These are phyloP conservation scores for Perkinsus marinus DNA, from an alignment of 169 alveolate species.

Conservation along the genomic window DNA sequence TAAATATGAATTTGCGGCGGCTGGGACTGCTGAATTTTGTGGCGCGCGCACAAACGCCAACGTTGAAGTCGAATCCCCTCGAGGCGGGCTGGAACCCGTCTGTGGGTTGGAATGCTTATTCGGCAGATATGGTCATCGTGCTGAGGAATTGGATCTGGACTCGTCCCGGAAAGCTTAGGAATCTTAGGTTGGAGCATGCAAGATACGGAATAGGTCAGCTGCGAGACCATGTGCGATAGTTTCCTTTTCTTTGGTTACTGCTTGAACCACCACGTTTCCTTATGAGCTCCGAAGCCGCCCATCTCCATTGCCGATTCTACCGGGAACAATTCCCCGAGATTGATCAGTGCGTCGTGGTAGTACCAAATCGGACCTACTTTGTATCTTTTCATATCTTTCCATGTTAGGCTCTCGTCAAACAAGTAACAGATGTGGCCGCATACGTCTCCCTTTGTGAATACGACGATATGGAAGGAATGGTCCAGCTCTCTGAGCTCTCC, in stretches of 20 bases:
- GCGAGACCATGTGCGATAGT: not conserved
- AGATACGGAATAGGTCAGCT: not conserved
- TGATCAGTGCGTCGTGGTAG: constrained; percentile 81
- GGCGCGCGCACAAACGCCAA: no score
- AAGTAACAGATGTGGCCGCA: constrained; percentile 89
- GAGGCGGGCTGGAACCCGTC: no score
- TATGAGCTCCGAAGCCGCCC: not conserved
- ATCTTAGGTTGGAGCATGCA: not conserved
- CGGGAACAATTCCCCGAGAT: constrained; percentile 78
- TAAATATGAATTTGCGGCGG: no score
- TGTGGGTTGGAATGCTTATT: no score
- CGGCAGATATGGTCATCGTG: no score
- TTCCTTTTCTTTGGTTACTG: not conserved
- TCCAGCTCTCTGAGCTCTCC: constrained; percentile 83
- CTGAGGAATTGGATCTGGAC: not conserved
- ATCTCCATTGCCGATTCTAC: constrained; percentile 71
- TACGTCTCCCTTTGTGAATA: constrained; percentile 89
- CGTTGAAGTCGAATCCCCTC: no score
- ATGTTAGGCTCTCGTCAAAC: constrained; percentile 44
- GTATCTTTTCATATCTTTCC: not conserved
- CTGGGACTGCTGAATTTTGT: no score
- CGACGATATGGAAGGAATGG: constrained; percentile 86
- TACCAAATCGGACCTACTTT: no score
- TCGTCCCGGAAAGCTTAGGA: not conserved
- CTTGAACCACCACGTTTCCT: not conserved